These are phyloP conservation scores for Pseudomicrostroma phylloplanum DNA, from an alignment of 1,284 basidiomycete genomes.

Conservation along the genomic window DNA sequence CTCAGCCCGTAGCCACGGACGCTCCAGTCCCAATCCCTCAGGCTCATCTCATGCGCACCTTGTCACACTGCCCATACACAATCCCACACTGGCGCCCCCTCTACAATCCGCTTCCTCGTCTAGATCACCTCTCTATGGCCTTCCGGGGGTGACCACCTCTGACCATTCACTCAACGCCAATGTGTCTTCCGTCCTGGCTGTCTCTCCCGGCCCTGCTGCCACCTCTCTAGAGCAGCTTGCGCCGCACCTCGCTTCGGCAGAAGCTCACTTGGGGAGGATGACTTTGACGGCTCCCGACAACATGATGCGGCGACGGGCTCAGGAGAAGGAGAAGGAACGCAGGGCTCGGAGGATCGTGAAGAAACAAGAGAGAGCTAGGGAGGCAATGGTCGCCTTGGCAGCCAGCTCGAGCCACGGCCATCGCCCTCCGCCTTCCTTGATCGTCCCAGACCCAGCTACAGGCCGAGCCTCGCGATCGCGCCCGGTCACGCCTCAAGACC, in stretches of 20 bases:
- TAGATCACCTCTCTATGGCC: background rate
- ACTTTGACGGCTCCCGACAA: slow-evolving; percentile 48
- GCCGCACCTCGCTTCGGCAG: slow-evolving; percentile 38
- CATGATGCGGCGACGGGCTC: slow-evolving; percentile 25
- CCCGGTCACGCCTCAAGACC: background rate
- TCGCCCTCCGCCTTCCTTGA: background rate
- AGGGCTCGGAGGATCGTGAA: background rate
- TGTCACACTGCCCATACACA: no score
- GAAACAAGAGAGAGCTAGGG: background rate
- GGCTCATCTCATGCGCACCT: no score
- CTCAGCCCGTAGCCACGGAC: no score
- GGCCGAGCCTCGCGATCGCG: background rate
- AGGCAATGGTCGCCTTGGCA: background rate
- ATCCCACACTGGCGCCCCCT: background rate
- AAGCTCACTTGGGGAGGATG: slow-evolving; percentile 37
- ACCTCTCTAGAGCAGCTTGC: slow-evolving; percentile 10
- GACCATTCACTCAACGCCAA: background rate
- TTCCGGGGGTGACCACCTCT: background rate
- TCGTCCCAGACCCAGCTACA: background rate
- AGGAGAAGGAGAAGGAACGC: slow-evolving; percentile 34
- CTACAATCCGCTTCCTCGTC: background rate
- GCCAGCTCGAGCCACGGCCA: background rate
- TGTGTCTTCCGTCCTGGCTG: no score
- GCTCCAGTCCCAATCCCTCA: no score
- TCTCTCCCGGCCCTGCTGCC: no score